phyloP scores from a whole-genome alignment of 345 rosid species.

The Pistacia vera region DNA sequence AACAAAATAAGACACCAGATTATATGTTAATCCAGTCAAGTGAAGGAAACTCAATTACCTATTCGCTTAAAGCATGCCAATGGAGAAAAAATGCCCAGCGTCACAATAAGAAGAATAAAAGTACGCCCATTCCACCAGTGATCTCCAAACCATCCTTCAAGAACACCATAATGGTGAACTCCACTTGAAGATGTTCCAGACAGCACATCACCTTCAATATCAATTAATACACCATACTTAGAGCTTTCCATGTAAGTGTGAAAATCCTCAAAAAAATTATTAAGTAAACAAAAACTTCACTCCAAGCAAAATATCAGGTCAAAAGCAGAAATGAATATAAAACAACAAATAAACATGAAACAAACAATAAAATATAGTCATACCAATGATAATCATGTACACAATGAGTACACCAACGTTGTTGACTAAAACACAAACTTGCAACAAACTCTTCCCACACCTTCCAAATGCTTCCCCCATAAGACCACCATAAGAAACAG shows the following conservation, averaged over 20 bases:
- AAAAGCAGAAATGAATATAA: slow-evolving; percentile 4
- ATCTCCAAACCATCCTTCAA: slow-evolving; percentile 89
- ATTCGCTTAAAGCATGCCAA: slow-evolving; percentile 79
- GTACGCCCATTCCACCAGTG: slow-evolving; percentile 80
- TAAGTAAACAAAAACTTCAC: background rate
- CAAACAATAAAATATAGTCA: slow-evolving; percentile 13
- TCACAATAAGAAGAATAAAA: slow-evolving; percentile 63
- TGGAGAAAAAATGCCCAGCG: slow-evolving; percentile 70
- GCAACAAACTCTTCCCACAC: slow-evolving; percentile 62
- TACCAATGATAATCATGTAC: slow-evolving; percentile 97
- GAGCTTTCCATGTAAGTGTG: slow-evolving; percentile 2
- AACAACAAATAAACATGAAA: slow-evolving; percentile 9
- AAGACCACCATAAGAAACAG: slow-evolving; percentile 69
- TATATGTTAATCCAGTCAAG: slow-evolving; percentile 9
- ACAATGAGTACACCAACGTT: slow-evolving; percentile 89
- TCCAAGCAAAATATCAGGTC: background rate
- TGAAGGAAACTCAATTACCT: slow-evolving; percentile 45
- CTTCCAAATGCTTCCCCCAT: slow-evolving; percentile 93
- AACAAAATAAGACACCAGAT: background rate
- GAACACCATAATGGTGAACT: slow-evolving; percentile 75
- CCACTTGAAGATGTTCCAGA: slow-evolving; percentile 85
- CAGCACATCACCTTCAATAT: slow-evolving; percentile 67
- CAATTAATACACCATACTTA: slow-evolving; percentile 15
- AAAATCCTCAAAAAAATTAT: slow-evolving; percentile 15
- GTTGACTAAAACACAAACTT: slow-evolving; percentile 69